phyloP scores from a whole-genome alignment of 345 rosid species.

The Kandelia obovata region DNA sequence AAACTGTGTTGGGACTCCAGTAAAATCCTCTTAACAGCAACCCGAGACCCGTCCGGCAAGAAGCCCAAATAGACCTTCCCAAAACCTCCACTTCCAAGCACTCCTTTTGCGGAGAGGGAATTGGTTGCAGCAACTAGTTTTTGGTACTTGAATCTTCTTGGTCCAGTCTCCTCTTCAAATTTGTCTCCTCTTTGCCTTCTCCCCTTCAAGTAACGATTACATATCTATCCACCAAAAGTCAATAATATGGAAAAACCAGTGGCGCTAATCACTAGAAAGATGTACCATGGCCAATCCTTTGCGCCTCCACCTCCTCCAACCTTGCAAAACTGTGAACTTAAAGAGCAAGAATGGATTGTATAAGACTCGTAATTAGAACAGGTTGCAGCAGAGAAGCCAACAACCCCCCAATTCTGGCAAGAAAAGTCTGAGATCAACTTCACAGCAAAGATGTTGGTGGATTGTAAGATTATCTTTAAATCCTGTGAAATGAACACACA shows the following conservation, averaged over 20 bases:
- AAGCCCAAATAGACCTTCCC: slow-evolving; percentile 17
- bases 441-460: not conserved
- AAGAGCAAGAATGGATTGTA: slow-evolving; percentile 23
- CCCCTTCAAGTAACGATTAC: not conserved
- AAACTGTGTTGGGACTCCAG: slow-evolving; percentile 23
- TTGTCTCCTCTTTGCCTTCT: slow-evolving; percentile 7
- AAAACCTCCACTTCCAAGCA: slow-evolving; percentile 26
- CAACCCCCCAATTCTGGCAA: slow-evolving; percentile 16
- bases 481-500: slow-evolving; percentile 3
- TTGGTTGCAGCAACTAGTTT: slow-evolving; percentile 20
- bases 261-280: too few species aligned
- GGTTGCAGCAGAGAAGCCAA: slow-evolving; percentile 35
- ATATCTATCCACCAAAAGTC: too few species aligned
- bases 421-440: slow-evolving; percentile 10
- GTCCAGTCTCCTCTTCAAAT: slow-evolving; percentile 19
- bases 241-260: too few species aligned
- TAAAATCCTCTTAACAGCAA: slow-evolving; percentile 26
- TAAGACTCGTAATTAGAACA: slow-evolving; percentile 9
- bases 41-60: not conserved
- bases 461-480: not conserved
- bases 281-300: too few species aligned
- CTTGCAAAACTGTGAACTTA: not conserved
- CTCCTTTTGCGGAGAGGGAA: slow-evolving; percentile 16
- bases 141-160: slow-evolving; percentile 16
- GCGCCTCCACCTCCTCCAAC: too few species aligned